Conservation (phyloP, 805 yeast genomes). For the Metschnikowia drakensbergensis region DNA sequence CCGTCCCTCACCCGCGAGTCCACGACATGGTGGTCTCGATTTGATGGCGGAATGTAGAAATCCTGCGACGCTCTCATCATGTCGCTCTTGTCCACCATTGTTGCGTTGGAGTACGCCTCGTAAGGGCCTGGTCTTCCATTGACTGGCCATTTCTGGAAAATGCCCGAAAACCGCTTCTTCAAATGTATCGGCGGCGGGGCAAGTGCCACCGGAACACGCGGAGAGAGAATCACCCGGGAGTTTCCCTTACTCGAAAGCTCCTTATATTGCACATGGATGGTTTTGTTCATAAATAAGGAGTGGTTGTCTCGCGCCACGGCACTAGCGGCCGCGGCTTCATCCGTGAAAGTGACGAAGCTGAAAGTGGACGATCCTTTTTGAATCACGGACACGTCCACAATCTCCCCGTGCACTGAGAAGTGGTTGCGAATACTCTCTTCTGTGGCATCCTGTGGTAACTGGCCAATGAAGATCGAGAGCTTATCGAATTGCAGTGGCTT, state of each 20-base stretch:
- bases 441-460: slow-evolving; percentile 52
- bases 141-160: slow-evolving; percentile 11
- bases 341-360: slow-evolving; percentile 67
- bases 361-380: slow-evolving; percentile 50
- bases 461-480: slow-evolving; percentile 76
- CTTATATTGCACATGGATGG: slow-evolving; percentile 82
- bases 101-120: slow-evolving; percentile 26
- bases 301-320: slow-evolving; percentile 87
- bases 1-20: slow-evolving; percentile 9
- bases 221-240: slow-evolving; percentile 27
- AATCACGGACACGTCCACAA: slow-evolving; percentile 53
- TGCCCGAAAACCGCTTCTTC: slow-evolving; percentile 12
- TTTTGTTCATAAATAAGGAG: slow-evolving; percentile 63
- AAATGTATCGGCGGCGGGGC: slow-evolving; percentile 84
- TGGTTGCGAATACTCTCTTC: slow-evolving; percentile 53
- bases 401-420: slow-evolving; percentile 65
- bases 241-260: slow-evolving; percentile 39
- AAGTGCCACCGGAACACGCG: slow-evolving; percentile 32
- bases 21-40: slow-evolving; percentile 6
- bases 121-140: slow-evolving; percentile 8
- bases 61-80: slow-evolving; percentile 10
- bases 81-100: slow-evolving; percentile 8
- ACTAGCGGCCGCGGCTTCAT: slow-evolving; percentile 73
- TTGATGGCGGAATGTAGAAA: slow-evolving; percentile 9
- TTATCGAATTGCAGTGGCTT: slow-evolving; percentile 46